A percentile compares a stretch with the other conserved stretches of the same genome.
phyloP scores from a whole-genome alignment of 495 filamentous ascomycete genomes.

The Pseudotulostoma volvatum region DNA sequence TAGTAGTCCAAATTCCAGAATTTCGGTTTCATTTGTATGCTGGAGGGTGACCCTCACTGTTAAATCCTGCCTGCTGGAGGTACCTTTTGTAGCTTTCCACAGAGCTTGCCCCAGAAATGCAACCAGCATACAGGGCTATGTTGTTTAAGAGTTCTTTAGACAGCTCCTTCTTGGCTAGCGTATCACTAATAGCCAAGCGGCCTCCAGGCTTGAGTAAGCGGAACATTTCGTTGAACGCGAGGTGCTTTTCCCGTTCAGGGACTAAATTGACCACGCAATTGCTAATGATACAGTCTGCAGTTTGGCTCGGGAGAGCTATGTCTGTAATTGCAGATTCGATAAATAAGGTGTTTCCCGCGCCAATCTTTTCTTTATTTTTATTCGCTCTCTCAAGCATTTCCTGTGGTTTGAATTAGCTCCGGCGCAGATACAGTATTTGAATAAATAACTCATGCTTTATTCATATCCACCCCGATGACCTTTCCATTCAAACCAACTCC shows the following conservation, averaged over 20 bases:
- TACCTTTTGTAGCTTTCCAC: conserved; percentile 39
- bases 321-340: conserved; percentile 37
- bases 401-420: conserved; percentile 13
- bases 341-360: conserved; percentile 31
- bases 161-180: conserved; percentile 37
- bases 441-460: conserved; percentile 23
- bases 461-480: conserved; percentile 54
- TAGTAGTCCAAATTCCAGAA: conserved; percentile 1
- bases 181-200: conserved; percentile 48
- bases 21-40: neutral
- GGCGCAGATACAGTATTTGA: neutral
- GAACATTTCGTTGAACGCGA: conserved; percentile 43
- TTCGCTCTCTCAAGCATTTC: conserved; percentile 40
- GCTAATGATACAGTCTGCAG: conserved; percentile 42
- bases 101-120: conserved; percentile 41
- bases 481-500: conserved; percentile 38
- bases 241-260: conserved; percentile 35
- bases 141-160: conserved; percentile 30
- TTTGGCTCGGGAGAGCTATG: conserved; percentile 26
- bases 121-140: conserved; percentile 41
- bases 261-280: conserved; percentile 56
- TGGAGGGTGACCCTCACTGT: conserved; percentile 18
- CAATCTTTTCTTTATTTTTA: conserved; percentile 24
- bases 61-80: conserved; percentile 37
- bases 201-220: conserved; percentile 45